These are phyloP conservation scores for Fennellomyces sp. DNA, from an alignment of 371 early-diverging fungal genomes.

Conservation along the genomic window DNA sequence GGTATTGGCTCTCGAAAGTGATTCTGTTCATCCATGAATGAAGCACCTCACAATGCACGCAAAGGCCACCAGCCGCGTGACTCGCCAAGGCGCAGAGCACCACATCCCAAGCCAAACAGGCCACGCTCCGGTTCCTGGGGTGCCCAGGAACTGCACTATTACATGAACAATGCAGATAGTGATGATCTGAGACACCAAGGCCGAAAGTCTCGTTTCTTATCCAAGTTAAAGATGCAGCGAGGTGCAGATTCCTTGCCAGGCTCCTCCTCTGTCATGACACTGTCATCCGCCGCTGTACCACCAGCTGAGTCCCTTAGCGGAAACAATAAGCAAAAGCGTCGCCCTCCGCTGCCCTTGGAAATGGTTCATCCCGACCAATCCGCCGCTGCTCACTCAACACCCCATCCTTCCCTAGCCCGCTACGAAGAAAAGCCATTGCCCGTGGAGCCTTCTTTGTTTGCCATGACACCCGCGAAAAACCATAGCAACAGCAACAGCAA, in stretches of 20 bases:
- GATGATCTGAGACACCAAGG: background rate
- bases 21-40: conserved; percentile 2
- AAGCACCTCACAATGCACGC: background rate
- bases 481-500: background rate
- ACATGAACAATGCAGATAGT: background rate
- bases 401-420: conserved; percentile 9
- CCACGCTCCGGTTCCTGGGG: conserved; percentile 16
- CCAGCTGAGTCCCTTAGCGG: background rate
- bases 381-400: conserved; percentile 8
- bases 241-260: background rate
- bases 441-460: background rate
- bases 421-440: conserved; percentile 10
- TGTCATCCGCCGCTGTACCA: background rate
- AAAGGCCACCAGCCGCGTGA: background rate
- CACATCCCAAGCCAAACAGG: conserved; percentile 3
- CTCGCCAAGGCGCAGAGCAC: background rate
- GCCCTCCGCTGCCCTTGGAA: conserved; percentile 11
- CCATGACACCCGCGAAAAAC: background rate
- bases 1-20: background rate
- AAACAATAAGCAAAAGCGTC: background rate
- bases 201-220: background rate
- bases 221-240: conserved; percentile 5
- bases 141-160: conserved; percentile 5
- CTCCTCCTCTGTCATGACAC: background rate
- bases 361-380: conserved; percentile 7